Base-by-base conservation (phyloP, 2,329 filamentous ascomycete genomes). In the Sarocladium kiliense region DNA sequence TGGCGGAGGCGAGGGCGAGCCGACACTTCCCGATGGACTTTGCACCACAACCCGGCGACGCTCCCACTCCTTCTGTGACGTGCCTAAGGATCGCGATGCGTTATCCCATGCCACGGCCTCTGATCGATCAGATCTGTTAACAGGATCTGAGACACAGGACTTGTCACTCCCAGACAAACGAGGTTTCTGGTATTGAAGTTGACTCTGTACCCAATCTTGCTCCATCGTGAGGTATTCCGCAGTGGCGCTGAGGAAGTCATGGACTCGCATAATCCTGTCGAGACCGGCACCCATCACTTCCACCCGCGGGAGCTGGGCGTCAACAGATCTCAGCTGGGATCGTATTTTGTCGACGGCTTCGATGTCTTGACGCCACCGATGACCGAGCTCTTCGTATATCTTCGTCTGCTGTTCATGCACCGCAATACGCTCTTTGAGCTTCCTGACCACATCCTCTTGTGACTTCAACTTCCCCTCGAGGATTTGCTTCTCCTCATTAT, bases 21-120 rank as follows among this genome's bases (percentile, higher is more conserved):
- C 18, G 3, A 55, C 47, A 26, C 61, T 56, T 6, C 56, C 49
- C 26, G 58, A 58, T 1, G 69, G 70, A 49, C 68, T 70, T 37
- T 65, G 57, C n/a, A 73, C 64, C 21, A 65, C 58, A 6, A 73
- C 69, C 41, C 62, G 68, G 49, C 67, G 68, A 10, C 58, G 58
- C 19, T 56, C 49, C 16, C 32, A 41, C 49, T 59, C 56, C 30
- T 57, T 56, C 30, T 42, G 57, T 50, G 30, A 51, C 53, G 53
- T 51, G 23, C 47, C 47, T 9, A 36, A 25, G 44, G 23, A 11
- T 16, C 7, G 19, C 10, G 41, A 45, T 4, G 23, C 21, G 9
- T 49, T 9, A 12, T 23, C n/a, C 37, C 37, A 41, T 19, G 18
- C 37, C 7, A 18, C 37, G 7, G n/a, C 5, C 18, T 41, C 37